These are phyloP conservation scores for Leishmania turanica DNA, from an alignment of 208 protist genomes.

Conservation along the genomic window DNA sequence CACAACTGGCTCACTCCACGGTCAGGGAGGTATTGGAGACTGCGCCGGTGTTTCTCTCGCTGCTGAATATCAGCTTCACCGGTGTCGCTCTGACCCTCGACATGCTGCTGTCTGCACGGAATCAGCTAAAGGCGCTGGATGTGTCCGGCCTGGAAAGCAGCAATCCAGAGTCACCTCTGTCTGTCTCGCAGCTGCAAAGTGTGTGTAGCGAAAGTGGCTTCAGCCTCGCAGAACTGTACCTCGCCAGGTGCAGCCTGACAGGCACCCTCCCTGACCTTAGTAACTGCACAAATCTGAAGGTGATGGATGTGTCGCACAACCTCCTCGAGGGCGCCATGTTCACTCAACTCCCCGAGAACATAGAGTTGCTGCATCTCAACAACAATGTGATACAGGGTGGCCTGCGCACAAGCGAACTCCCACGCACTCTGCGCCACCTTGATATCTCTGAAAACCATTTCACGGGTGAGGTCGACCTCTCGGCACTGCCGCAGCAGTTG, in stretches of 20 bases:
- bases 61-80: slow-evolving; percentile 8
- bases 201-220: neutral
- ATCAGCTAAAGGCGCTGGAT: neutral
- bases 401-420: slow-evolving; percentile 17
- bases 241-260: neutral
- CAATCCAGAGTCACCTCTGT: neutral
- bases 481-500: slow-evolving; percentile 23
- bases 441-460: slow-evolving; percentile 31
- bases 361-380: slow-evolving; percentile 25
- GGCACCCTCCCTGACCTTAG: slow-evolving; percentile 4
- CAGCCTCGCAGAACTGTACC: neutral
- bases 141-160: slow-evolving; percentile 13
- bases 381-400: slow-evolving; percentile 23
- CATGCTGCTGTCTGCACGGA: neutral
- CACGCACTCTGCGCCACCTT: slow-evolving; percentile 19
- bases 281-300: neutral
- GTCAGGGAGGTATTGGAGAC: neutral
- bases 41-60: neutral
- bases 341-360: slow-evolving; percentile 6
- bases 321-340: neutral
- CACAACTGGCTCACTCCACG: neutral
- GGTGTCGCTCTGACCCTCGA: neutral
- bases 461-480: slow-evolving; percentile 17
- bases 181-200: neutral
- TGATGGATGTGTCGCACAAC: slow-evolving; percentile 41